Conservation (phyloP, 163 green algal genomes). For the Volvox carteri region DNA sequence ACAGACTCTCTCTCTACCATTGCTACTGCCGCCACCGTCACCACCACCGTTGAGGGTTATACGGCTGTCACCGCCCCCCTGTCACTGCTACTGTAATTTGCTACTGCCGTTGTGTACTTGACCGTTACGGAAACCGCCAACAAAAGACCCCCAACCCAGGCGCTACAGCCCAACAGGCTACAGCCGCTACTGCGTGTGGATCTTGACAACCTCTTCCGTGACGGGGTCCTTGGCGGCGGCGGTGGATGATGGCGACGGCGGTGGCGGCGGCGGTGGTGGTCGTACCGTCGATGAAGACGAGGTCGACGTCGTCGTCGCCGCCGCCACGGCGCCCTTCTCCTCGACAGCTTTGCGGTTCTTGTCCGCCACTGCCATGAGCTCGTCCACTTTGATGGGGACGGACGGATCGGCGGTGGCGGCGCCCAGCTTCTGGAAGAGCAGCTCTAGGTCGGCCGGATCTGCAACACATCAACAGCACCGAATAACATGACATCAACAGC, state of each 20-base stretch:
- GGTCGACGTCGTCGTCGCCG: background rate
- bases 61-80: no score
- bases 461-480: no score
- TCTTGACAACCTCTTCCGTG: conserved; percentile 24
- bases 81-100: no score
- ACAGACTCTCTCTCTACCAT: no score
- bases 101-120: no score
- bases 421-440: conserved; percentile 50
- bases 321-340: background rate
- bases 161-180: no score
- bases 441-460: conserved; percentile 41
- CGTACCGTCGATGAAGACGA: background rate
- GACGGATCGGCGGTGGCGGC: conserved; percentile 6
- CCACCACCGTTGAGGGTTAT: no score
- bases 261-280: background rate
- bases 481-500: no score
- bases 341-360: background rate
- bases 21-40: no score
- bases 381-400: conserved; percentile 39
- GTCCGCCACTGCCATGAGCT: background rate
- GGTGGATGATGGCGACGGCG: background rate
- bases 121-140: no score
- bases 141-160: no score
- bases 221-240: conserved; percentile 12
- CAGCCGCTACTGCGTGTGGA: conserved; percentile 16